Conservation (phyloP, 495 filamentous ascomycete species). For the Penicillium tannophilum region DNA sequence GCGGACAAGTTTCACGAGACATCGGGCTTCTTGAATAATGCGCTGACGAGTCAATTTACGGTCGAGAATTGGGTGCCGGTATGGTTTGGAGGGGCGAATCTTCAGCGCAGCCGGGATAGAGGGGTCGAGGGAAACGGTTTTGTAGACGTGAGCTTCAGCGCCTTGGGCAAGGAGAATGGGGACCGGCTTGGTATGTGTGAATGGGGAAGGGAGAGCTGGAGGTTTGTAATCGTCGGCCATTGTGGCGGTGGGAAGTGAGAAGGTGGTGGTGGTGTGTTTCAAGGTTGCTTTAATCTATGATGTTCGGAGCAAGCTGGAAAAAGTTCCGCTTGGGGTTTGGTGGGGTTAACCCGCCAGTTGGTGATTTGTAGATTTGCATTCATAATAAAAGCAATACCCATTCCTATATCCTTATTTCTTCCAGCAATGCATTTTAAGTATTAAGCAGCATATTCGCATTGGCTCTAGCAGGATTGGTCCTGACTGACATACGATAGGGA, state of each 20-base stretch:
- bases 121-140: conserved; percentile 75
- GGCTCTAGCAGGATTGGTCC: too few relatives aligned
- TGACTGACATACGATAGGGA: too few relatives aligned
- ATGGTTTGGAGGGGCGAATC: conserved; percentile 89
- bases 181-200: conserved; percentile 59
- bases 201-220: conserved; percentile 64
- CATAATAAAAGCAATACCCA: not conserved
- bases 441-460: too few relatives aligned
- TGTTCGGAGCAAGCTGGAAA: conserved; percentile 2
- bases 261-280: not conserved
- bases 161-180: conserved; percentile 78
- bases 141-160: conserved; percentile 93
- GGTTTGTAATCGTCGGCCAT: conserved; percentile 31
- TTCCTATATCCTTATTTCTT: too few relatives aligned
- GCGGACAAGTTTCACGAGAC: conserved; percentile 69
- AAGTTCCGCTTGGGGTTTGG: not conserved
- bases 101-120: conserved; percentile 78
- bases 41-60: conserved; percentile 82
- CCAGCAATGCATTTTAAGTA: too few relatives aligned
- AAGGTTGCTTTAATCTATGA: not conserved
- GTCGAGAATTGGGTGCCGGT: conserved; percentile 91
- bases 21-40: conserved; percentile 83
- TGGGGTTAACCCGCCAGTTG: conserved; percentile 1
- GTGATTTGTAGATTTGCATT: not conserved
- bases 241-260: not conserved